These are phyloP conservation scores for Tetrahymena malaccensis DNA, from an alignment of 73 alveolate species.

Conservation along the genomic window DNA sequence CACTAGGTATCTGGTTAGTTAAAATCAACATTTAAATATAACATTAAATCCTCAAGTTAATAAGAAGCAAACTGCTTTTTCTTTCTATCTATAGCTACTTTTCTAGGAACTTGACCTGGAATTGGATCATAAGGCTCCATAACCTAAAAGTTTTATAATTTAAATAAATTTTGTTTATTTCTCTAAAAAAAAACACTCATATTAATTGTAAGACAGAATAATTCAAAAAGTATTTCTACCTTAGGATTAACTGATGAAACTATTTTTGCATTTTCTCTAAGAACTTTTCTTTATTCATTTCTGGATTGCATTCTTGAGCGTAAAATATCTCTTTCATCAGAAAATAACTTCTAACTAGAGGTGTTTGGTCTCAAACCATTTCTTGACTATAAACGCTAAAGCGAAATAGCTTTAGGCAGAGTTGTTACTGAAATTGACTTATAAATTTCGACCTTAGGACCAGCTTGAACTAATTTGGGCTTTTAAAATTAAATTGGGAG, in stretches of 20 bases:
- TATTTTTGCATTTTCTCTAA: slow-evolving; percentile 5
- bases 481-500: background rate
- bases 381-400: slow-evolving; percentile 34
- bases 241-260: slow-evolving; percentile 31
- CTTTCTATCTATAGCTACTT: slow-evolving; percentile 94
- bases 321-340: background rate
- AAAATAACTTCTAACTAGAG: background rate
- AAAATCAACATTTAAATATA: slow-evolving; percentile 62
- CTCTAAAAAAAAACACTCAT: background rate
- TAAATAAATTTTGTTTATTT: background rate
- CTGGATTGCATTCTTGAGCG: slow-evolving; percentile 17
- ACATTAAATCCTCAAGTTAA: slow-evolving; percentile 78
- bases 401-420: slow-evolving; percentile 34
- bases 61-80: slow-evolving; percentile 90
- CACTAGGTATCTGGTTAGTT: slow-evolving; percentile 66
- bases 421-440: background rate
- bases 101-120: slow-evolving; percentile 95
- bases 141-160: background rate
- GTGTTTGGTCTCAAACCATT: background rate
- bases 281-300: slow-evolving; percentile 7
- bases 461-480: slow-evolving; percentile 8
- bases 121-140: slow-evolving; percentile 84
- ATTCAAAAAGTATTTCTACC: background rate
- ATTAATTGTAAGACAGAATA: background rate
- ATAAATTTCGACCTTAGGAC: slow-evolving; percentile 4